Evolutionary conservation across 306 rosid species (phyloP), one percentile per base, ranked within the genome.

Genomic region (Argentina anserina): DNA sequence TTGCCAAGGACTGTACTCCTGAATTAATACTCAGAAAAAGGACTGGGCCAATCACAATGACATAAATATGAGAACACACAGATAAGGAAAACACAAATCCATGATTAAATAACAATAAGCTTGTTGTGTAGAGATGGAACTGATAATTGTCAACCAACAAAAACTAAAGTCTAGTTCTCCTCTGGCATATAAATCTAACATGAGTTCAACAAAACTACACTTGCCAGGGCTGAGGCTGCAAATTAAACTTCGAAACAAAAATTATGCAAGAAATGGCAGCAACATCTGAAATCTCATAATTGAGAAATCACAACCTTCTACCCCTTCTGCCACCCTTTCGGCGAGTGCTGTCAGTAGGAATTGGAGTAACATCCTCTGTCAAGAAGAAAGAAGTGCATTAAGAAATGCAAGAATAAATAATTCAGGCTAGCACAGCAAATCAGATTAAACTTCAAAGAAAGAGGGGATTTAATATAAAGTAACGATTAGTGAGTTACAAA

Each of bases 241-340:
- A 28, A 56, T 49, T 34, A 23, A 4, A 53, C 33, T 21, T n/a
- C 0, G 7, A 39, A 70, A 63, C 10, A 15, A 29, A 60, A 49
- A 25, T 12, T 9, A 71, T 33, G 59, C 45, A 40, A 25, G 76
- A 25, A 56, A 63, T 47, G 29, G 53, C 53, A 0, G 58, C 71
- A 29, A 31, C 39, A 61, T 60, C 50, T 29, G 53, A 52, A 53
- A 15, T 20, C 21, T 15, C 65, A 15, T 7, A 6, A 25, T 29
- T 13, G 58, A 18, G 71, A 60, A 81, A 45, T 77, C 73, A 82
- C 71, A 81, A 25, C 82, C 86, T 79, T 76, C 89, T 82, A 34
- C 86, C 89, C 69, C 89, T 85, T 34, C 86, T 73, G 8, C 89
- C 89, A 40, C 89, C 86, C 84, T 85, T 79, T 79, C 89, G 74